Evolutionary conservation across 1,284 basidiomycete species (phyloP).

Genomic region (Psilocybe mexicana): DNA sequence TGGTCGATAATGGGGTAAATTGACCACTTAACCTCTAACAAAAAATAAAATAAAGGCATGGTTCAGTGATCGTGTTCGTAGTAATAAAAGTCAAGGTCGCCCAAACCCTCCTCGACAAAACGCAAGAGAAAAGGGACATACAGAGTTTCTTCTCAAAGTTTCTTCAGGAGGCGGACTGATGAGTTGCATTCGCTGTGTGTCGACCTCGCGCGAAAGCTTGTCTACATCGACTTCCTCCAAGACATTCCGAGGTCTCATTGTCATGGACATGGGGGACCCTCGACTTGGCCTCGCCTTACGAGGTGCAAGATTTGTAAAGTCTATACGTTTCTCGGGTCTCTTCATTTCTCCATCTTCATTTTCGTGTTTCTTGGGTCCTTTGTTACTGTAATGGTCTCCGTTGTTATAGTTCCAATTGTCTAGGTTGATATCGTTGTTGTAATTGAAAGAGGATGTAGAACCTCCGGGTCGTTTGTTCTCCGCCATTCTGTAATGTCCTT

Average conservation of each 20-base stretch:
- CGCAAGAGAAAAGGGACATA: conserved; percentile 1
- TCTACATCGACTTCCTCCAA: not conserved
- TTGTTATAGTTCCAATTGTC: not conserved
- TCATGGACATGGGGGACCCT: conserved; percentile 9
- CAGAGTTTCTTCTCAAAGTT: conserved; percentile 25
- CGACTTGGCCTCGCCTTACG: not conserved
- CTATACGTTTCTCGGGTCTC: conserved; percentile 4
- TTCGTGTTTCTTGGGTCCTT: not conserved
- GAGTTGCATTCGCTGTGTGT: conserved; percentile 31
- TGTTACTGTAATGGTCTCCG: not conserved
- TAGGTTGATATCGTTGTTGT: not conserved
- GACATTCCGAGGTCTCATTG: conserved; percentile 1
- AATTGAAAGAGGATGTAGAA: not conserved
- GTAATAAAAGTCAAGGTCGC: too few species aligned
- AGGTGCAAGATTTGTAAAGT: conserved; percentile 3
- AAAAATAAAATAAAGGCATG: not conserved
- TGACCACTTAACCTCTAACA: conserved; percentile 9
- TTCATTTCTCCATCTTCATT: not conserved
- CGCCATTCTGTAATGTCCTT: not conserved
- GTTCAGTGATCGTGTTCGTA: not conserved
- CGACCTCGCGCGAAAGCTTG: conserved; percentile 7
- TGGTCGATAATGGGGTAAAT: conserved; percentile 17
- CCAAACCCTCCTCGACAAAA: not conserved
- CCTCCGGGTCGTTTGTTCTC: conserved; percentile 10
- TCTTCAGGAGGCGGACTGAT: conserved; percentile 47